Evolutionary conservation across 495 filamentous ascomycete genomes (phyloP), one percentile per base, ranked within the genome.

Genomic region (Entonaema liquescens): DNA sequence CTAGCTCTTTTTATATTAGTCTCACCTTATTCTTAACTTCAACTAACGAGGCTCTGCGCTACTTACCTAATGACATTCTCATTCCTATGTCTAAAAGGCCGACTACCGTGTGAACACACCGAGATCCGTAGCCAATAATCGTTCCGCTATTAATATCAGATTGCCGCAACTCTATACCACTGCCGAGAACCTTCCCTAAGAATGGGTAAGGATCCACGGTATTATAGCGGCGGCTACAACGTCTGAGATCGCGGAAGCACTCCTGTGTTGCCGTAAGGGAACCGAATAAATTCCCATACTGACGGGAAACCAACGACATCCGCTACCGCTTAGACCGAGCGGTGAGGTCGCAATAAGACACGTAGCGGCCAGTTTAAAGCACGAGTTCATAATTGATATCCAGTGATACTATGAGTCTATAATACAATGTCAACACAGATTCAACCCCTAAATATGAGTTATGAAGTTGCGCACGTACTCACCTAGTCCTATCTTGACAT

Each of bases 91-190:
- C 12, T 25, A 36, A 42, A 17, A 26, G 2, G 11, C 70, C 70
- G 70, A 73, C 61, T 73, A 68, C 70, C 70, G 70, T 58, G 61
- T 62, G 65, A 65, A 28, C 58, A 64, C 55, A 31, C 69, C 70
- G 70, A 73, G 60, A 73, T 68, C 70, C 70, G 70, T 56, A 56
- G 9, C 53, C 49, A 61, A 36, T 23, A 68, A 42, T 28, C 15
- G 23, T 11, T 23, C 49, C 49, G 38, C 25, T 23, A 40, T 42
- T 47, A 31, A 44, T 12, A 28, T 36, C 26, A 8, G 31, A 5
- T 54, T 65, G 36, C 67, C 60, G 47, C 44, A 31, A 55, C 50
- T 44, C 68, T 52, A 21, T 47, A 21, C 17, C 42, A 13, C 7
- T 47, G 17, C 17, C 19, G 19, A 47, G 19, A 47, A 47, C 38